phyloP scores from a whole-genome alignment of 805 yeast species.

The Hanseniaspora nectarophila region DNA sequence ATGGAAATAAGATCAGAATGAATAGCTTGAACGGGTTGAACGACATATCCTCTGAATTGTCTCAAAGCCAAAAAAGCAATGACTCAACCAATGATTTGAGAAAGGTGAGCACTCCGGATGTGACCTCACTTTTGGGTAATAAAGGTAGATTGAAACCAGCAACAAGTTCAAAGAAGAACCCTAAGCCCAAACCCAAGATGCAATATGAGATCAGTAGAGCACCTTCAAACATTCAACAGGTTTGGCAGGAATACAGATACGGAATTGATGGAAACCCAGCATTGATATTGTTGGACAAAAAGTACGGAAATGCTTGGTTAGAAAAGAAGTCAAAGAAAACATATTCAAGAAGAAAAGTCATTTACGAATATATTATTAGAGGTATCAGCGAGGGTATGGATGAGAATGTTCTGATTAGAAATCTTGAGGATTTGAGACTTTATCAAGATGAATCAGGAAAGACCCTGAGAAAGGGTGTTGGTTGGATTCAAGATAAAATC shows the following conservation, averaged over 20 bases:
- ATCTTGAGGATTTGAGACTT: slow-evolving; percentile 24
- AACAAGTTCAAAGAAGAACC: neutral
- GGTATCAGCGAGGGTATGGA: slow-evolving; percentile 28
- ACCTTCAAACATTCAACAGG: slow-evolving; percentile 12
- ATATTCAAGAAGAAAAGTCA: slow-evolving; percentile 29
- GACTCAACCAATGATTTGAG: neutral
- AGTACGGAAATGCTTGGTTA: slow-evolving; percentile 35
- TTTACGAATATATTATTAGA: slow-evolving; percentile 28
- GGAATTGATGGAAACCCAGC: slow-evolving; percentile 35
- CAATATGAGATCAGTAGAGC: slow-evolving; percentile 13
- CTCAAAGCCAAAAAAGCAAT: neutral
- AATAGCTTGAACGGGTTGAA: neutral
- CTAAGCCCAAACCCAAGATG: slow-evolving; percentile 1
- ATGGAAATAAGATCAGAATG: neutral
- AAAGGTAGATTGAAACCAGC: slow-evolving; percentile 7
- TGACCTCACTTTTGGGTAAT: neutral
- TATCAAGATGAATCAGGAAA: slow-evolving; percentile 28
- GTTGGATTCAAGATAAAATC: slow-evolving; percentile 28
- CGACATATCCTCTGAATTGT: neutral
- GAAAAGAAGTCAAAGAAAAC: slow-evolving; percentile 28
- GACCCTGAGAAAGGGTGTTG: slow-evolving; percentile 27
- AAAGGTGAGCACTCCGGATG: slow-evolving; percentile 9
- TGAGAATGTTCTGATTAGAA: slow-evolving; percentile 27
- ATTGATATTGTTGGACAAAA: slow-evolving; percentile 31
- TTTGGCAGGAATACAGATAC: slow-evolving; percentile 32